Base-by-base conservation (phyloP, 768 basidiomycete genomes). In the Pulveroboletus frians region DNA sequence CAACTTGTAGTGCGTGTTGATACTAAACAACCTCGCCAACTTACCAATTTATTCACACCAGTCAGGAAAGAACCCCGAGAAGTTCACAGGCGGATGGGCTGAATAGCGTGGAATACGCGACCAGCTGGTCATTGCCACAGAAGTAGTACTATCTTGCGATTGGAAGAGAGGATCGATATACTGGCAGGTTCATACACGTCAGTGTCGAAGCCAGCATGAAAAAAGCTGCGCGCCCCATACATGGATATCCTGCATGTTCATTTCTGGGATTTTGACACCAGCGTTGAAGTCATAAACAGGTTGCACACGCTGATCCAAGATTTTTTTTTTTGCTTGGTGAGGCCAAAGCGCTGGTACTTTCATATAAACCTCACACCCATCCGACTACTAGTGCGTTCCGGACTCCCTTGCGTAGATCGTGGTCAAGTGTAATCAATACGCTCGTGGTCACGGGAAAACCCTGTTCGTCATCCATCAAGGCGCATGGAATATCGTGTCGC, bases 401-500 rank as follows among this genome's bases (percentile, higher is more conserved):
- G 71, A 76, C 46, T 55, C 70, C 3, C 76, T 76, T 3, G 77
- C 76, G 2, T 79, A 76, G 75, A 54, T 77, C 9, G 74, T 75
- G 15, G 46, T 71, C 9, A 64, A 67, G 47, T 71, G 72, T 4
- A 79, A 80, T 56, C 68, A 73, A 43, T 80, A 78, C 51, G 77
- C 78, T n/a, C 65, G 73, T 5, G 65, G 69, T 23, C 73, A 79
- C 44, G 76, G 68, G 0, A 60, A 77, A 46, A 72, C 74, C 0
- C 78, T 74, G 5, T 81, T 81, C 57, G 65, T 69, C 21, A 64
- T 81, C 37, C 81, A 80, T 61, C 79, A 76, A 64, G 78, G 76
- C 2, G 50, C 43, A 15, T 76, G 72, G 72, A 71, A 66, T 57
- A 60, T 73, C n/a, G 57, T 76, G 52, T 51, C 67, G 2, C 69